Percentiles rank a stretch among this genome's conserved stretches.
Evolutionary conservation across 2,329 filamentous ascomycete genomes (phyloP).

Genomic region (Diaporthe vaccinii): DNA sequence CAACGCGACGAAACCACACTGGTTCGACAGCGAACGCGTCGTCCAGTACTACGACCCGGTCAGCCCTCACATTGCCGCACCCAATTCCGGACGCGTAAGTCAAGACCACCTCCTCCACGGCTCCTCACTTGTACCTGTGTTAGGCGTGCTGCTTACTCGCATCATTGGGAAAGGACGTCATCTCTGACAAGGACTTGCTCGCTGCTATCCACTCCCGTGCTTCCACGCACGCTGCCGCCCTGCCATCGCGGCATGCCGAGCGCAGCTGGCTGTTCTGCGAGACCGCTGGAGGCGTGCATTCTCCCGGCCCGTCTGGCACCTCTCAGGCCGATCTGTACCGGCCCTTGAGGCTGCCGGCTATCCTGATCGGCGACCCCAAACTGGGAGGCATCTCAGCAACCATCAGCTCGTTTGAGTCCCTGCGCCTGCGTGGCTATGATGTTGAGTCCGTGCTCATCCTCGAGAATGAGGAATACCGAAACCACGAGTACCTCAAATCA

Average conservation of each 20-base stretch:
- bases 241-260: slow-evolving; percentile 43
- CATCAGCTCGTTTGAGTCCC: slow-evolving; percentile 84
- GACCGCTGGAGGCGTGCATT: slow-evolving; percentile 86
- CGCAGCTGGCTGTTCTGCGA: slow-evolving; percentile 79
- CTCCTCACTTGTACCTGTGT: not conserved
- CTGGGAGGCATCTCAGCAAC: slow-evolving; percentile 86
- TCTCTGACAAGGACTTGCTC: slow-evolving; percentile 20
- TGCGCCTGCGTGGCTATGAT: slow-evolving; percentile 84
- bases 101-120: not conserved
- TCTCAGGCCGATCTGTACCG: slow-evolving; percentile 85
- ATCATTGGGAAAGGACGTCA: not conserved
- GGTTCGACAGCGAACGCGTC: slow-evolving; percentile 60
- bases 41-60: slow-evolving; percentile 73
- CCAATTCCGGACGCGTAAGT: not conserved
- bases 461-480: slow-evolving; percentile 73
- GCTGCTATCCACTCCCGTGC: slow-evolving; percentile 59
- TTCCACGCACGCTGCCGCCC: slow-evolving; percentile 53
- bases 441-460: slow-evolving; percentile 80
- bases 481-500: slow-evolving; percentile 74
- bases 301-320: slow-evolving; percentile 80
- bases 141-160: not conserved
- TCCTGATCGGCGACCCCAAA: slow-evolving; percentile 81
- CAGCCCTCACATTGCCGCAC: slow-evolving; percentile 28
- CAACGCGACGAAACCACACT: slow-evolving; percentile 63
- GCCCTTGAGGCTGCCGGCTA: slow-evolving; percentile 78